These are phyloP conservation scores for Leptographium radiaticola DNA, from an alignment of 2,329 filamentous ascomycete species.

Conservation along the genomic window DNA sequence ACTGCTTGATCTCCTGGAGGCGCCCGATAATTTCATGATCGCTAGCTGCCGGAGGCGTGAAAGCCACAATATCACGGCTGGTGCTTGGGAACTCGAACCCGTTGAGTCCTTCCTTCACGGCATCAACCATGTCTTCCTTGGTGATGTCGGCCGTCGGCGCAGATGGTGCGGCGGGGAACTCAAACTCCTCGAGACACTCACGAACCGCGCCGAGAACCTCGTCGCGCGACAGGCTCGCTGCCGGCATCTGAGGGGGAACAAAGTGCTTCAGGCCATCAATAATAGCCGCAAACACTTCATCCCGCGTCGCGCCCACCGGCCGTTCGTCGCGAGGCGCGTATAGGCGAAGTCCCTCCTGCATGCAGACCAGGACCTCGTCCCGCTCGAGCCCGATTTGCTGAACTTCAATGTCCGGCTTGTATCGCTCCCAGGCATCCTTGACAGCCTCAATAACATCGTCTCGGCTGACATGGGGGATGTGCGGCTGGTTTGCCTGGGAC, in stretches of 20 bases:
- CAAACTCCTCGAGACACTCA: conserved; percentile 76
- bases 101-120: conserved; percentile 47
- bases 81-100: conserved; percentile 30
- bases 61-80: conserved; percentile 12
- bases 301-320: conserved; percentile 53
- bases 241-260: conserved; percentile 56
- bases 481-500: conserved; percentile 35
- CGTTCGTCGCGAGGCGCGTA: conserved; percentile 46
- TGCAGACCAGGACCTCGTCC: conserved; percentile 76
- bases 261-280: conserved; percentile 78
- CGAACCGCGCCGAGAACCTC: conserved; percentile 75
- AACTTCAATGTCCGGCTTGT: conserved; percentile 85
- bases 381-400: conserved; percentile 83
- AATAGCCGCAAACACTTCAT: conserved; percentile 76
- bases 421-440: conserved; percentile 82
- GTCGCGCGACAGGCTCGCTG: conserved; percentile 55
- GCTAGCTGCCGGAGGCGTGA: conserved; percentile 14
- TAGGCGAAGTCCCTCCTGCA: conserved; percentile 73
- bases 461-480: conserved; percentile 44
- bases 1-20: conserved; percentile 52
- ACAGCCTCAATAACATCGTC: conserved; percentile 82
- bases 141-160: conserved; percentile 41
- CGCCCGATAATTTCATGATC: conserved; percentile 39
- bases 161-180: conserved; percentile 52
- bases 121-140: conserved; percentile 49